phyloP scores from a whole-genome alignment of 177 flowering plant species.

The Telopea speciosissima region DNA sequence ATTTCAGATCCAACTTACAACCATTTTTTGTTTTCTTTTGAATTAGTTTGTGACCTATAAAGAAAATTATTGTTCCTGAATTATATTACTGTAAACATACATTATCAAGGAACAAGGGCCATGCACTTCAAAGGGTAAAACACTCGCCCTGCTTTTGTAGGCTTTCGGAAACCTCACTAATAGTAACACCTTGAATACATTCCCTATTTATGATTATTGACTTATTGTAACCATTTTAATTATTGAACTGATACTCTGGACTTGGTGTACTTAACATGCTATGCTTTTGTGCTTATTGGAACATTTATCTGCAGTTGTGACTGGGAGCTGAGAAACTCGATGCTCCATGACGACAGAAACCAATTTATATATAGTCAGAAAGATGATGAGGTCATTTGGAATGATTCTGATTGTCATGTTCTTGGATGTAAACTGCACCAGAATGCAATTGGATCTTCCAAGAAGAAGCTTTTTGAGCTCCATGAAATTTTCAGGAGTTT shows the following conservation, averaged over 20 bases:
- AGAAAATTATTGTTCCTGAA: too few relatives aligned
- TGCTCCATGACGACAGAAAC: conserved; percentile 22
- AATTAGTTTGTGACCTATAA: too few relatives aligned
- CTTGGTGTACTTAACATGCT: background rate
- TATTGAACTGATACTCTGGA: background rate
- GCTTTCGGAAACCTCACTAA: background rate
- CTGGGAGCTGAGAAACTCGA: conserved; percentile 55
- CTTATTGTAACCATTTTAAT: background rate
- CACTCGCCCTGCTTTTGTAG: too few relatives aligned
- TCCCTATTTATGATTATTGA: background rate
- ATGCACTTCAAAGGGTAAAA: too few relatives aligned
- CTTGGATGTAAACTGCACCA: conserved; percentile 62
- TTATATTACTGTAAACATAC: too few relatives aligned
- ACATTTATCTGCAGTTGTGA: conserved; percentile 59
- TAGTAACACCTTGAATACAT: background rate
- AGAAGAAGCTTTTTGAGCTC: conserved; percentile 59
- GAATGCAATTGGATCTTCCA: conserved; percentile 31
- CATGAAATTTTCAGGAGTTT: conserved; percentile 85
- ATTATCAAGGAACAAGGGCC: too few relatives aligned
- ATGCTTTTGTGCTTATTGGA: background rate
- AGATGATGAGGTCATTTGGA: conserved; percentile 39
- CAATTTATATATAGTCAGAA: conserved; percentile 10
- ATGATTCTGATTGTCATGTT: conserved; percentile 63
- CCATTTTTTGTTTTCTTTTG: too few relatives aligned
- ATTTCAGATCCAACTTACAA: too few relatives aligned